Base-by-base conservation (phyloP, 2,329 filamentous ascomycete genomes). In the Cyphellophora europaea region DNA sequence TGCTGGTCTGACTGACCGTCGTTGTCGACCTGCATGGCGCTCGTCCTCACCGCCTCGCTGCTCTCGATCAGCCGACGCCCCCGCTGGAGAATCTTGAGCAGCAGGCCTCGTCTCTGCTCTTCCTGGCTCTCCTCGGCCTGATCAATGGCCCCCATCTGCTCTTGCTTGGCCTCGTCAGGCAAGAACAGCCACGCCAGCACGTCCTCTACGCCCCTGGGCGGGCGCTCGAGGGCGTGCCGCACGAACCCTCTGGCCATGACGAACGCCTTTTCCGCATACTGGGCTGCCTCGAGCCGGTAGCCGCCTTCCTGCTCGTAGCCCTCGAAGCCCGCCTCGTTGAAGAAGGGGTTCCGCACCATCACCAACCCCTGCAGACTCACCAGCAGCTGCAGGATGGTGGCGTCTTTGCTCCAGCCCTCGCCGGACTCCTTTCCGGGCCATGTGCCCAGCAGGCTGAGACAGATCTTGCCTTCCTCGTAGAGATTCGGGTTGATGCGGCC, bases 291-390 rank as follows among this genome's bases (percentile, higher is more conserved):
- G 2, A 68, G 49, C 3, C 53, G 55, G 5, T 65, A 62, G 34
- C 69, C 62, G 4, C 59, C 58, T 3, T 65, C 61, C 6, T 58
- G 62, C 30, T 58, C 63, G 36, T 67, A 63, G 8, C 62, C 59
- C 30, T 77, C 72, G 43, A 71, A 78, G 16, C 74, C 74, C 8
- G 74, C 73, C 56, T 79, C 74, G 48, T 78, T 78, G 57, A 73
- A 78, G 50, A 75, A 78, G 1, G 74, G 74, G 40, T 71, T 66
- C 29, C 66, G 66, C 13, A 77, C 73, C 11, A 79, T 57, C 0
- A 75, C 71, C 5, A 75, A 54, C 0, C 70, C 71, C 58, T 73
- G 63, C 23, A 75, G 58, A 11, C 65, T 71, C n/a, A 75, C 69
- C 3, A 74, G 51, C 1, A 74, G 59, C 42, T 79, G 74, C 13